phyloP scores from a whole-genome alignment of 208 protist species.

The Trypanosoma conorhini region DNA sequence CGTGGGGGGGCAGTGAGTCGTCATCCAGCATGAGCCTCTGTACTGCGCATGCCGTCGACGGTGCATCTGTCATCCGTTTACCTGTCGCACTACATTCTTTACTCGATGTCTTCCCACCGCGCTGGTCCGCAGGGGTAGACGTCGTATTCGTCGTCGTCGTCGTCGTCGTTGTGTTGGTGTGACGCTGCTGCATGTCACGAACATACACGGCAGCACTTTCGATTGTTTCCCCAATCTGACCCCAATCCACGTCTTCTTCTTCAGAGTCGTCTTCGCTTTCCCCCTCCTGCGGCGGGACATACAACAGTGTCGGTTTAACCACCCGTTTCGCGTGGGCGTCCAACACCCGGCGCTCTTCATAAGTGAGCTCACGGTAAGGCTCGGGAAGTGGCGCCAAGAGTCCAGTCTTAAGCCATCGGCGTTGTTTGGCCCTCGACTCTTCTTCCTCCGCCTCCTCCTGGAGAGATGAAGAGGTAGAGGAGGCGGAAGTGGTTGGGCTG shows the following conservation, averaged over 20 bases:
- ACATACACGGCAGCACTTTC: conserved; percentile 17
- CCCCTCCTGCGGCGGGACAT: conserved; percentile 32
- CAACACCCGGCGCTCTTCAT: conserved; percentile 27
- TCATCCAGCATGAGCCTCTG: conserved; percentile 9
- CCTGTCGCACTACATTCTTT: background rate
- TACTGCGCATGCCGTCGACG: background rate
- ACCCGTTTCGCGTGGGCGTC: conserved; percentile 2
- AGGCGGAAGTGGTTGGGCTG: background rate
- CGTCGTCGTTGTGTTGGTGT: background rate
- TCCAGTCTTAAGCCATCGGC: conserved; percentile 21
- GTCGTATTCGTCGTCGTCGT: background rate
- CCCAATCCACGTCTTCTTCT: conserved; percentile 36
- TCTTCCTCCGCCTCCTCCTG: conserved; percentile 9
- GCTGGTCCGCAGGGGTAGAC: background rate
- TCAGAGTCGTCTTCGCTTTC: conserved; percentile 28
- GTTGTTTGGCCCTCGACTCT: conserved; percentile 1
- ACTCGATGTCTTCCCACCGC: background rate
- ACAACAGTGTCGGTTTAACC: conserved; percentile 29
- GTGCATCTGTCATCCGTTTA: background rate
- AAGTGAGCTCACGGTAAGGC: conserved; percentile 18
- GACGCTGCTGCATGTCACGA: conserved; percentile 13
- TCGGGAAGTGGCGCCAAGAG: conserved; percentile 20
- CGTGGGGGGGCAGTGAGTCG: background rate
- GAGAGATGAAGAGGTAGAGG: background rate
- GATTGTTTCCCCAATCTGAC: conserved; percentile 22